Conservation (phyloP, 768 basidiomycete genomes). For the Suillus fuscotomentosus region DNA sequence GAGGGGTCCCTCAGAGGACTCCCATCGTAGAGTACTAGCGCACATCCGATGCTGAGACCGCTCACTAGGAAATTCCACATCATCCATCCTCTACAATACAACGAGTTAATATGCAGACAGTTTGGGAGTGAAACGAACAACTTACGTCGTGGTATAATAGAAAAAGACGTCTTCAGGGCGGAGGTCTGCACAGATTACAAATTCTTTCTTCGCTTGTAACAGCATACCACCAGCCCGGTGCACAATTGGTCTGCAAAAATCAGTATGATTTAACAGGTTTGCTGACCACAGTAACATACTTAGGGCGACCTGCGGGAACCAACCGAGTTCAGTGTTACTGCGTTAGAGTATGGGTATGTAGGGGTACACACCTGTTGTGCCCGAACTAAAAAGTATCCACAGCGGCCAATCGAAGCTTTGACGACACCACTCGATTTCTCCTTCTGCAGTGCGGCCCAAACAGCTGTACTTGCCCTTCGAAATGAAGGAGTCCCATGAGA, state of each 20-base stretch:
- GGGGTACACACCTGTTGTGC: constrained; percentile 61
- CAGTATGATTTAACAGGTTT: background rate
- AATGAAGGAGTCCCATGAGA: constrained; percentile 54
- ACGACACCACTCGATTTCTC: constrained; percentile 64
- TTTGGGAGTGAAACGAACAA: constrained; percentile 8
- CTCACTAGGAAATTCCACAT: constrained; percentile 87
- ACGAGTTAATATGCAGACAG: constrained; percentile 6
- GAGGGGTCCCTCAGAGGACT: constrained; percentile 69
- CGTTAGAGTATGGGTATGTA: background rate
- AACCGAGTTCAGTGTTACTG: background rate
- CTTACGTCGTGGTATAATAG: constrained; percentile 80
- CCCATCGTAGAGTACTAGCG: constrained; percentile 78
- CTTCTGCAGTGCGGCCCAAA: constrained; percentile 48
- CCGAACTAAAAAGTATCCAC: constrained; percentile 85
- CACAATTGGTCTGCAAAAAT: constrained; percentile 64
- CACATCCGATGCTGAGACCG: constrained; percentile 63
- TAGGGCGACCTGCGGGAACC: constrained; percentile 40
- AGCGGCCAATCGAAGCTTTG: constrained; percentile 73
- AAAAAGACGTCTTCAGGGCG: constrained; percentile 70
- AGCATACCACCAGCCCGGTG: constrained; percentile 81
- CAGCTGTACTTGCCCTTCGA: constrained; percentile 41
- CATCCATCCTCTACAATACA: constrained; percentile 71
- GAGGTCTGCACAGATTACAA: constrained; percentile 66
- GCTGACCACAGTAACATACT: constrained; percentile 39
- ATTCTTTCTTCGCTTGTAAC: constrained; percentile 69